Base-by-base conservation (phyloP, 768 basidiomycete species). In the Tulasnella sp. region DNA sequence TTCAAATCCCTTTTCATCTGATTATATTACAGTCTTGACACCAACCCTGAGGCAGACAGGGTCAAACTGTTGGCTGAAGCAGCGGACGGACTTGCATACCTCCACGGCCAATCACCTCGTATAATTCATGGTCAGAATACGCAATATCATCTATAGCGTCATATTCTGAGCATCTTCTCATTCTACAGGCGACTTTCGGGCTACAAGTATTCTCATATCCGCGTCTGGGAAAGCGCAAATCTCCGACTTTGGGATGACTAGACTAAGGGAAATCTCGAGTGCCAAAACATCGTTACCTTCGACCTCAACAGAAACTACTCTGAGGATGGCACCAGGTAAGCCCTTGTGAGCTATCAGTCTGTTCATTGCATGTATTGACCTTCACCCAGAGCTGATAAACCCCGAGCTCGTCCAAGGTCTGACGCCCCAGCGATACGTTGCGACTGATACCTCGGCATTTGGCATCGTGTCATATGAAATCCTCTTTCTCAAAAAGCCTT, bases 361-460 rank as follows among this genome's bases (percentile, higher is more conserved):
- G 13, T 13, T 9, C 2, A 28, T 22, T 33, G 1, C 16, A 27
- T 20, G n/a, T 15, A 12, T 32, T 37, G 25, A 25, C 39, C 19
- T 6, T 32, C 27, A n/a, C n/a, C n/a, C 70, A 7, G 72, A 73
- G 52, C 58, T 72, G 3, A 45, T 71, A 7, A 57, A 59, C 4
- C 59, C 64, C 29, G 61, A 57, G 33, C 22, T 41, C 25, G 35
- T 37, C n/a, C 37, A 32, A 33, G 32, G 29, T 25, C 22, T 24
- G 16, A 63, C 25, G 68, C n/a, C n/a, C n/a, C n/a, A n/a, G n/a
- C n/a, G n/a, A n/a, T n/a, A n/a, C n/a, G n/a, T n/a, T 68, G 19
- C 13, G 34, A 70, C 69, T 4, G 72, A 74, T 57, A 65, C 73
- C 6, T 74, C 73, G 74, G 69, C 69, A 27, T 72, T 72, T 55